These are phyloP conservation scores for Pistacia atlantica DNA, from an alignment of 345 rosid species.

Conservation along the genomic window DNA sequence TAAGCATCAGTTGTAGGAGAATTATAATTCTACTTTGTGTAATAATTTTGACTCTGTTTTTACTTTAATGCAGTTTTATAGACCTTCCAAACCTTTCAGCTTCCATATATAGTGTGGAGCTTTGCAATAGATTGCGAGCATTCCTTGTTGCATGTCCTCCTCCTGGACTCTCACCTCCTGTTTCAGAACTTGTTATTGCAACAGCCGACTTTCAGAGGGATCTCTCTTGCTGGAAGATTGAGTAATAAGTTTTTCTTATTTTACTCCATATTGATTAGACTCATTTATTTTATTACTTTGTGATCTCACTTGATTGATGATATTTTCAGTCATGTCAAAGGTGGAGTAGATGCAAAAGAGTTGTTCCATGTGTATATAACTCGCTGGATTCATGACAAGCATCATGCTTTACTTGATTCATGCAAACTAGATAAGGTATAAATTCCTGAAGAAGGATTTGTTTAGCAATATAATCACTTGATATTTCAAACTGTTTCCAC, in stretches of 20 bases:
- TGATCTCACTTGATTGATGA: constrained; percentile 15
- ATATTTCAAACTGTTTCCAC: neutral
- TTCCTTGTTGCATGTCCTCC: constrained; percentile 89
- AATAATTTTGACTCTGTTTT: constrained; percentile 17
- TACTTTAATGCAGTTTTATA: constrained; percentile 66
- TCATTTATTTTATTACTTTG: neutral
- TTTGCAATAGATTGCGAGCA: constrained; percentile 76
- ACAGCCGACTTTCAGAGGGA: constrained; percentile 95
- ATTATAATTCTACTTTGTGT: neutral
- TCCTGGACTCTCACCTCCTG: constrained; percentile 81
- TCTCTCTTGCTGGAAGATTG: constrained; percentile 73
- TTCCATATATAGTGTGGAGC: constrained; percentile 81
- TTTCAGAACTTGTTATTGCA: constrained; percentile 83
- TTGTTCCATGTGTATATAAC: constrained; percentile 79
- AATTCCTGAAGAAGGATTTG: constrained; percentile 11
- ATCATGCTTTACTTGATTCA: constrained; percentile 64
- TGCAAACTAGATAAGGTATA: constrained; percentile 90
- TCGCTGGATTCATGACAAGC: constrained; percentile 85
- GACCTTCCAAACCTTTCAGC: constrained; percentile 90
- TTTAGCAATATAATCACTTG: neutral
- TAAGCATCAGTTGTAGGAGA: neutral
- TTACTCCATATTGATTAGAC: neutral
- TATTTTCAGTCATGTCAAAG: constrained; percentile 75
- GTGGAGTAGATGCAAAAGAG: constrained; percentile 89
- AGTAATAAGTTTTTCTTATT: constrained; percentile 33